Conservation (phyloP, 306 rosid genomes). For the Acacia crassicarpa region DNA sequence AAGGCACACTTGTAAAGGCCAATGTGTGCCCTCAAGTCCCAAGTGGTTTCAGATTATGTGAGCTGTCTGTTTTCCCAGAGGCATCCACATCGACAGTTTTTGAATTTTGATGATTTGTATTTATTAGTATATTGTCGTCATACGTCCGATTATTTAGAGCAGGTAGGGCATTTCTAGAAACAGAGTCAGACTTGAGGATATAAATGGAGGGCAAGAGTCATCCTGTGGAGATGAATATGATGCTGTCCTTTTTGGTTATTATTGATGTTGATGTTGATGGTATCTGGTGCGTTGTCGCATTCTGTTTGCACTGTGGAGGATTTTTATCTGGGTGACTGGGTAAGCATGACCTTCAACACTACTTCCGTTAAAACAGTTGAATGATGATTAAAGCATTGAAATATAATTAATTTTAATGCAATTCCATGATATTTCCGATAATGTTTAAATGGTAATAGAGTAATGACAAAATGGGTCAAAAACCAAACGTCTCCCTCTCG, state of each 20-base stretch:
- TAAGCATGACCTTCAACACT: neutral
- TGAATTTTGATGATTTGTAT: constrained; percentile 3
- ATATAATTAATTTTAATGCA: neutral
- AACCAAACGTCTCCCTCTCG: neutral
- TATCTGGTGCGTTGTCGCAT: neutral
- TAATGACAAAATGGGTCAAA: neutral
- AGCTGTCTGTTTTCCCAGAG: neutral
- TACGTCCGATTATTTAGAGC: constrained; percentile 17
- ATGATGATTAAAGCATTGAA: neutral
- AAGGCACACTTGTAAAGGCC: constrained; percentile 15
- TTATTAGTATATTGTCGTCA: neutral
- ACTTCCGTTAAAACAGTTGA: neutral
- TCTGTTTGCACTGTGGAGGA: neutral
- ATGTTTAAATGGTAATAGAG: neutral
- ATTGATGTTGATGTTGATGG: neutral
- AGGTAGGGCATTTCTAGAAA: neutral
- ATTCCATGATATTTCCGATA: neutral
- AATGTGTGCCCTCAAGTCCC: constrained; percentile 10
- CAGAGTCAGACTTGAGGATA: neutral
- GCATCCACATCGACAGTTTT: constrained; percentile 10
- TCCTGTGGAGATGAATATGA: no score
- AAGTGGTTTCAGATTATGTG: neutral
- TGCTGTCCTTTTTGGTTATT: neutral
- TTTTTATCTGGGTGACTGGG: neutral
- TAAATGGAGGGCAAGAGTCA: neutral